Conservation (phyloP, 1,284 basidiomycete genomes). For the Ustilago lituana region DNA sequence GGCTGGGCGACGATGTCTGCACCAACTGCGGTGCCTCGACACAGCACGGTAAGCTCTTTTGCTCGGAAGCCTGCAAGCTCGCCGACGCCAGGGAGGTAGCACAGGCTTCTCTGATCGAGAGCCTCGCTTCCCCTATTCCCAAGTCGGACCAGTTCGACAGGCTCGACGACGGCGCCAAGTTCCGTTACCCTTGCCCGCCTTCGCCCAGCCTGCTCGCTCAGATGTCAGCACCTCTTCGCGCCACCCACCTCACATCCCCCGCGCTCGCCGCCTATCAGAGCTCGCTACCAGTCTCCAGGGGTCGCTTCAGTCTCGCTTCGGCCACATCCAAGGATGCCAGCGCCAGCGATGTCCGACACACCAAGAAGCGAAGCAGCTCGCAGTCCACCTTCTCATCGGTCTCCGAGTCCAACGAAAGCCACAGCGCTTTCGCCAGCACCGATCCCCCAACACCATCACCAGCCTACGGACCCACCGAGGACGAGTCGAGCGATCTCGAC, state of each 20-base stretch:
- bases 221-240: constrained; percentile 44
- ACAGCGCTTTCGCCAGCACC: constrained; percentile 49
- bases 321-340: constrained; percentile 17
- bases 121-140: constrained; percentile 25
- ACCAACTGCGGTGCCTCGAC: constrained; percentile 52
- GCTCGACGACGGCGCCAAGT: constrained; percentile 32
- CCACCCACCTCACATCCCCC: constrained; percentile 52
- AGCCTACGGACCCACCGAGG: constrained; percentile 41
- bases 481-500: constrained; percentile 56
- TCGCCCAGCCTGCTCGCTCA: constrained; percentile 56
- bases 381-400: constrained; percentile 60
- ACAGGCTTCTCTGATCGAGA: constrained; percentile 29
- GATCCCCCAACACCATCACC: constrained; percentile 54
- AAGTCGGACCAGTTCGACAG: constrained; percentile 20
- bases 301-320: constrained; percentile 31
- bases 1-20: constrained; percentile 58
- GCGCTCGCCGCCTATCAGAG: constrained; percentile 55
- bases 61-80: constrained; percentile 54
- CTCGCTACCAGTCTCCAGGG: constrained; percentile 40
- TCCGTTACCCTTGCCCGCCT: constrained; percentile 59
- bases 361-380: constrained; percentile 54
- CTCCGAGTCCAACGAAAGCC: constrained; percentile 50
- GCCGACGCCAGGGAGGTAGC: constrained; percentile 43
- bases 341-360: constrained; percentile 12
- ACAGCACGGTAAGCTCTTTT: constrained; percentile 51